Evolutionary conservation across 2,329 filamentous ascomycete genomes (phyloP).

Genomic region (Fusarium cyanostomum): DNA sequence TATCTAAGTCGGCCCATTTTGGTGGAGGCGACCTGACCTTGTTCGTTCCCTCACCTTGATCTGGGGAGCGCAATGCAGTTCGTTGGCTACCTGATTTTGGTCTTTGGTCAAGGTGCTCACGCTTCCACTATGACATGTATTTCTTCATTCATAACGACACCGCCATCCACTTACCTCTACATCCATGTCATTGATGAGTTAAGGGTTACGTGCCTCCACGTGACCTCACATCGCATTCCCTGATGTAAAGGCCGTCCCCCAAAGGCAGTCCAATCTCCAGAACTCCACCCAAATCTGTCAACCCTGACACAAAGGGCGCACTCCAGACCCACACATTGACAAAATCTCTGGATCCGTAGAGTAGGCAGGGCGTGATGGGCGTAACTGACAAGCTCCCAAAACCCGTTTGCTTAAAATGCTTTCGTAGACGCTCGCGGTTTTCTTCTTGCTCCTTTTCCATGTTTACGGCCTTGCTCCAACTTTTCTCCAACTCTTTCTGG

Average conservation of each 20-base stretch:
- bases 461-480: constrained; percentile 1
- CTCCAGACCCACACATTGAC: constrained; percentile 19
- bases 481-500: neutral
- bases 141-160: neutral
- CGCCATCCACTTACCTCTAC: neutral
- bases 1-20: neutral
- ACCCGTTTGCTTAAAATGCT: constrained; percentile 1
- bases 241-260: constrained; percentile 5
- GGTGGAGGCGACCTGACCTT: constrained; percentile 1
- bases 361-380: constrained; percentile 16
- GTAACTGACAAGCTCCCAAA: constrained; percentile 7
- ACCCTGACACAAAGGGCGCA: constrained; percentile 22
- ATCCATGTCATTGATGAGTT: too few species aligned
- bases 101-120: too few species aligned
- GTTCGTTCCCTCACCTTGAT: neutral
- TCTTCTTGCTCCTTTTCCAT: neutral
- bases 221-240: constrained; percentile 5
- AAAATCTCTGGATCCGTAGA: constrained; percentile 5
- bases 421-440: neutral
- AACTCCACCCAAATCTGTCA: constrained; percentile 20
- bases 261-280: constrained; percentile 16
- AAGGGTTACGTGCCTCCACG: too few species aligned
- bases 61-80: neutral
- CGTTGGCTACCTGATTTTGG: neutral
- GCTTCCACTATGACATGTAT: too few species aligned